Evolutionary conservation across 257 asterid species (phyloP), one percentile per base, ranked within the genome.

Genomic region (Solanum pennellii): DNA sequence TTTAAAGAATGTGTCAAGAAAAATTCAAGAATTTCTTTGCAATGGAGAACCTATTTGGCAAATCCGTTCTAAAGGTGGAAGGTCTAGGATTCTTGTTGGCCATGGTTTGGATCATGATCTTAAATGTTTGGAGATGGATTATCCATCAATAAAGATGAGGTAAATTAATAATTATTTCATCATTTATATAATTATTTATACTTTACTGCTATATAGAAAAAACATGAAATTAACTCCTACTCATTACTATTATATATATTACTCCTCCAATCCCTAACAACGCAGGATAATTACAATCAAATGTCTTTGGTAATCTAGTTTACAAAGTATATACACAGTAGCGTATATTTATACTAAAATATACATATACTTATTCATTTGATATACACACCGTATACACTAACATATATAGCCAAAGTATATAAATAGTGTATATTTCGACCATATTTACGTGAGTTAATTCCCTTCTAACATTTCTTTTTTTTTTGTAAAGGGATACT

Each of bases 1-100:
- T 11, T 82, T 91, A 42, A 94, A 87, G 87, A 97, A 94, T 87
- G 97, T 94, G 25, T 92, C 90, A 83, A 91, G 96, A 77, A 96
- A 95, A 92, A 95, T 95, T 90, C 96, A 94, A 90, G 99, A 96
- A 62, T 96, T 86, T 68, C 89, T 96, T 37, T 93, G 98, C 94
- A 95, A 96, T 69, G 98, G 98, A 13, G 99, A 96, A 88, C 97
- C 98, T 18, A 90, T 91, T 82, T 93, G 98, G 98, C 95, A 94
- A 87, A 94, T 96, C 83, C 98, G 98, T 76, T 92, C 96, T 18
- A 93, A 93, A 87, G 96, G 94, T 21, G 95, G 98, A 86, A 94
- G 91, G 88, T 96, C 98, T 42, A 89, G 98, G 87, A 90, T 95
- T 82, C 96, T 96, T 79, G 97, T 95, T 3, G 98, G 99, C 25